A percentile compares a stretch with the other conserved stretches of the same genome.
phyloP scores from a whole-genome alignment of 768 basidiomycete genomes.

The Baorangia bicolor region DNA sequence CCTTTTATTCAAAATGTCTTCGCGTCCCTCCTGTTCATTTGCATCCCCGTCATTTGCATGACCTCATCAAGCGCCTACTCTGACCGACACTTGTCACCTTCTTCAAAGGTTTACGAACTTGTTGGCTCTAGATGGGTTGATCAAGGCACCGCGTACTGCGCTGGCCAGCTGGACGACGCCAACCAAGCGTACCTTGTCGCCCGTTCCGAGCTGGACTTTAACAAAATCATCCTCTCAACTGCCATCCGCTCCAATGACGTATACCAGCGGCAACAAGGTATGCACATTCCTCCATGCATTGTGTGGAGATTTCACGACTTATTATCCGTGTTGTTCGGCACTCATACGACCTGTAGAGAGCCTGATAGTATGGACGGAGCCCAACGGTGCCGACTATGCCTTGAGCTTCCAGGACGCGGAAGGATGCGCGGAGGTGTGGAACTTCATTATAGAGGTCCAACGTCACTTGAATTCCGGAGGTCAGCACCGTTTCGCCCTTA shows the following conservation, averaged over 20 bases:
- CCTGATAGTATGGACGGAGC: constrained; percentile 98
- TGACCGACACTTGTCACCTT: constrained; percentile 29
- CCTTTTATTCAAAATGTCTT: constrained; percentile 17
- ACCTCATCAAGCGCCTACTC: constrained; percentile 31
- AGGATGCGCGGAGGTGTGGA: constrained; percentile 96
- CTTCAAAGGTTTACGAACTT: constrained; percentile 86
- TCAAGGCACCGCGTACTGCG: constrained; percentile 95
- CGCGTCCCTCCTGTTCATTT: constrained; percentile 21
- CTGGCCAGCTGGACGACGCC: constrained; percentile 78
- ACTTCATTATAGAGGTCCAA: constrained; percentile 91
- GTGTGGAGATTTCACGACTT: background rate
- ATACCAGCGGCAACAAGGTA: constrained; percentile 85
- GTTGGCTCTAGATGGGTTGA: constrained; percentile 91
- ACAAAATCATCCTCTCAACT: constrained; percentile 74
- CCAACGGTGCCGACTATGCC: constrained; percentile 91
- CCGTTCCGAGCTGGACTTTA: constrained; percentile 72
- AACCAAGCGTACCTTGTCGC: constrained; percentile 82
- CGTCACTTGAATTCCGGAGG: constrained; percentile 70
- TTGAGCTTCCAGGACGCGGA: constrained; percentile 96
- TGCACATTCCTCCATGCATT: constrained; percentile 25
- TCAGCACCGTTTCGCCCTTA: constrained; percentile 37
- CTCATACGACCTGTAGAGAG: constrained; percentile 62
- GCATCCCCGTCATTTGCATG: constrained; percentile 26
- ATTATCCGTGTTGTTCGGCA: constrained; percentile 6
- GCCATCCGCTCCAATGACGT: constrained; percentile 80